Base-by-base conservation (phyloP, 1,139 yeast species). In the Taphrina confusa region DNA sequence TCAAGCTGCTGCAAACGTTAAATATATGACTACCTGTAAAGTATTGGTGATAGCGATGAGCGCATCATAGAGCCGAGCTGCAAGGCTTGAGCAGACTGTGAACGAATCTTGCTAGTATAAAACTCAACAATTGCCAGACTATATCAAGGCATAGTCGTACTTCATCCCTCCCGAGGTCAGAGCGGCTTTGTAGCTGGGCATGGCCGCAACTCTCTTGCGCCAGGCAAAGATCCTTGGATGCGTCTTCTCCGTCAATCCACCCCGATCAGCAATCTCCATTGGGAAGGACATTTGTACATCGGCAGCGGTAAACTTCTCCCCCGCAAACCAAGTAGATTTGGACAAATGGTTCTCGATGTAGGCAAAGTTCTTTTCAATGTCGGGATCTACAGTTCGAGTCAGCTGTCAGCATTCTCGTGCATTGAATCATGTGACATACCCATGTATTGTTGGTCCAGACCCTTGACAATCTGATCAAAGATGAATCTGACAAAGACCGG, bases 261-360 rank as follows among this genome's bases (percentile, higher is more conserved):
- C 60, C 1, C 60, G 60, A 3, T 23, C 47, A 28, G 33, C 52
- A 67, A 49, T 14, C 47, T 52, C 39, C 65, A 67, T 45, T n/a
- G 71, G 68, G 55, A 64, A 68, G 2, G 64, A 60, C 62, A 70
- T 66, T 64, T 82, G 76, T 52, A 84, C 74, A 67, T 84, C 89
- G 1, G 87, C 88, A 1, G 77, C 86, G 0, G 83, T 75, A 57
- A 83, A 71, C 62, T 75, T 75, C 62, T 80, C 76, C 1, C 83
- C 83, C 9, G 81, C 84, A 68, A 83, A 81, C 67, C 68, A 81
- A 0, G 82, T 82, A 3, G 80, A 73, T 23, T 76, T 79, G 40
- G 70, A 71, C 63, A 80, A 69, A 50, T 70, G 71, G 18, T 66
- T 66, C 61, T 81, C 81, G 64, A 80, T 71, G 60, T 71, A 74